Evolutionary conservation across 2,329 filamentous ascomycete genomes (phyloP).

Genomic region (Aureobasidium uvarum): DNA sequence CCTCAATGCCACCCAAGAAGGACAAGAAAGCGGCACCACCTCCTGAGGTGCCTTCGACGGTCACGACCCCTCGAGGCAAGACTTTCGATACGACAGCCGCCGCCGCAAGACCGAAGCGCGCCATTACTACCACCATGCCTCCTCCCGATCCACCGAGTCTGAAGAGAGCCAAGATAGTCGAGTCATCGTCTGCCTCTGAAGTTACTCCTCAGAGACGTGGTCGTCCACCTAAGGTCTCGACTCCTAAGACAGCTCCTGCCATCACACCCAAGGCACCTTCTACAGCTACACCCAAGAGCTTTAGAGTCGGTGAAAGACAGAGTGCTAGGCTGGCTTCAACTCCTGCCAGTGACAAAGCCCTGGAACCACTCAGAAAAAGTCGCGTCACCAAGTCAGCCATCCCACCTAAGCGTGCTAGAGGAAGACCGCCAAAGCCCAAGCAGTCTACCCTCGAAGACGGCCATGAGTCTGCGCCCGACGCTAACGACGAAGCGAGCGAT

Average conservation of each 20-base stretch:
- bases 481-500: constrained; percentile 26
- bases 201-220: constrained; percentile 36
- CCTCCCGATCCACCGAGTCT: constrained; percentile 6
- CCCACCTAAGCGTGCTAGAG: constrained; percentile 28
- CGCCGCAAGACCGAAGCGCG: constrained; percentile 26
- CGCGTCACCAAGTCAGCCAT: neutral
- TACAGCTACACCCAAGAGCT: neutral
- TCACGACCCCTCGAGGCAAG: constrained; percentile 33
- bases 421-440: constrained; percentile 29
- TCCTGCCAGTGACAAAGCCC: neutral
- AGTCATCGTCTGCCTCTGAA: neutral
- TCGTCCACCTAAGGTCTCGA: constrained; percentile 30
- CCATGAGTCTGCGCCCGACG: constrained; percentile 5
- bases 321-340: constrained; percentile 26
- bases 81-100: constrained; percentile 35
- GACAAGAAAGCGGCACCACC: neutral
- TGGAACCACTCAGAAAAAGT: neutral
- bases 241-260: neutral
- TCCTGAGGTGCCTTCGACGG: constrained; percentile 25
- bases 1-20: constrained; percentile 27
- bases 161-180: constrained; percentile 23
- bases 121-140: constrained; percentile 14
- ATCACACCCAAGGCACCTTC: neutral
- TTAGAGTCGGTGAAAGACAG: constrained; percentile 17
- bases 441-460: neutral